These are phyloP conservation scores for Auricularia sp. DNA, from an alignment of 768 basidiomycete species.

Conservation along the genomic window DNA sequence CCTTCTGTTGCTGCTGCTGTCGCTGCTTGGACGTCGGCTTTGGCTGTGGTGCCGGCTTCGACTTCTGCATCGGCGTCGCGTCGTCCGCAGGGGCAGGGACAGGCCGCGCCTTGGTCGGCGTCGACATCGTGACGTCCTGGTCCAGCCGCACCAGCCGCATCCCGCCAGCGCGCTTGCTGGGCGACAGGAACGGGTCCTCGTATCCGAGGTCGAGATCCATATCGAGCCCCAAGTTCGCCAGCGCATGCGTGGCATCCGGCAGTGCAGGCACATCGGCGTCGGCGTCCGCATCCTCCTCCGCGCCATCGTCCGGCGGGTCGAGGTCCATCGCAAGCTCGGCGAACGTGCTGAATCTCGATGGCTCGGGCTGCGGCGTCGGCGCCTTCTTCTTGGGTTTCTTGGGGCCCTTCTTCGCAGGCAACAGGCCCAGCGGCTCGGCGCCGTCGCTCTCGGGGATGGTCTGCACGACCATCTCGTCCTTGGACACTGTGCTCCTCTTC, in stretches of 20 bases:
- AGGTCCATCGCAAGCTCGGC: background rate
- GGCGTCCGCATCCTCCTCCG: background rate
- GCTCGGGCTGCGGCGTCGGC: background rate
- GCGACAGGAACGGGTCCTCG: constrained; percentile 1
- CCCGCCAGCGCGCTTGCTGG: background rate
- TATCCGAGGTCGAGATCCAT: background rate
- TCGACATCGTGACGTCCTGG: background rate
- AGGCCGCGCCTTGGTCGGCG: background rate
- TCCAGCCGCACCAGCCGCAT: background rate
- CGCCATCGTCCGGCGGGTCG: background rate
- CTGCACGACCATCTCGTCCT: background rate
- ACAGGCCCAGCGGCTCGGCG: background rate
- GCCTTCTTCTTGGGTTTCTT: constrained; percentile 30
- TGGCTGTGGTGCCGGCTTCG: background rate
- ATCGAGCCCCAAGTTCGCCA: background rate
- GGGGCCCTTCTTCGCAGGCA: constrained; percentile 8
- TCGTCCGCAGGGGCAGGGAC: too few relatives aligned
- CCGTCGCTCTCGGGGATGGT: background rate
- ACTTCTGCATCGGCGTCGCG: background rate
- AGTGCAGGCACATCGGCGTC: background rate
- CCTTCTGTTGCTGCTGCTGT: background rate
- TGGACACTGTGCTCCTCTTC: background rate
- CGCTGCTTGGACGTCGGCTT: background rate
- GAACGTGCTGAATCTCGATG: background rate
- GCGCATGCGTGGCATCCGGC: background rate